A percentile compares a stretch with the other conserved stretches of the same genome.
These are phyloP conservation scores for Teratosphaeria zuluensis DNA, from an alignment of 2,329 filamentous ascomycete species.

Conservation along the genomic window DNA sequence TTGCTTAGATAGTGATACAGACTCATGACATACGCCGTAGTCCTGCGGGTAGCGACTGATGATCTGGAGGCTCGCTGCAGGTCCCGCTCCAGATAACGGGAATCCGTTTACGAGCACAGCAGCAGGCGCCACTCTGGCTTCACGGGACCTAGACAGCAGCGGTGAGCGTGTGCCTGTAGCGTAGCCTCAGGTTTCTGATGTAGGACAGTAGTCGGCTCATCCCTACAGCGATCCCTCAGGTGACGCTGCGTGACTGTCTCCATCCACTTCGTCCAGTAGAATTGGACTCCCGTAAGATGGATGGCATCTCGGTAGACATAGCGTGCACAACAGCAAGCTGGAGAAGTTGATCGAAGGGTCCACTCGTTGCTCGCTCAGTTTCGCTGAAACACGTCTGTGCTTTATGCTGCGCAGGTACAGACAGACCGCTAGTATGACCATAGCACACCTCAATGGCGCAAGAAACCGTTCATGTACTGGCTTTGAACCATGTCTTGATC, in stretches of 20 bases:
- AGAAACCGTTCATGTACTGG: background rate
- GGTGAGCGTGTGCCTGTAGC: slow-evolving; percentile 12
- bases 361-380: slow-evolving; percentile 19
- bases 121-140: slow-evolving; percentile 8
- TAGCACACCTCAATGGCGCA: slow-evolving; percentile 2
- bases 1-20: background rate
- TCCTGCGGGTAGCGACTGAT: slow-evolving; percentile 10
- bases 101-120: slow-evolving; percentile 3
- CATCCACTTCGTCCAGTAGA: slow-evolving; percentile 7
- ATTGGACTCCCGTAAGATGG: background rate
- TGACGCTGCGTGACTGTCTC: background rate
- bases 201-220: slow-evolving; percentile 3
- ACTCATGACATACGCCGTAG: slow-evolving; percentile 11
- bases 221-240: slow-evolving; percentile 1
- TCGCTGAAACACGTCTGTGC: slow-evolving; percentile 21
- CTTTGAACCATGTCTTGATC: background rate
- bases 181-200: slow-evolving; percentile 8
- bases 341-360: slow-evolving; percentile 8
- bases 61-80: slow-evolving; percentile 11
- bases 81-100: slow-evolving; percentile 5
- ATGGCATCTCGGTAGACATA: slow-evolving; percentile 7
- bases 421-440: slow-evolving; percentile 16
- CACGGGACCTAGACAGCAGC: slow-evolving; percentile 3
- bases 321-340: slow-evolving; percentile 6
- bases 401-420: slow-evolving; percentile 11